Evolutionary conservation across 2,329 filamentous ascomycete species (phyloP), one percentile per base, ranked within the genome.

Genomic region (Hymenoscyphus fructigenus): DNA sequence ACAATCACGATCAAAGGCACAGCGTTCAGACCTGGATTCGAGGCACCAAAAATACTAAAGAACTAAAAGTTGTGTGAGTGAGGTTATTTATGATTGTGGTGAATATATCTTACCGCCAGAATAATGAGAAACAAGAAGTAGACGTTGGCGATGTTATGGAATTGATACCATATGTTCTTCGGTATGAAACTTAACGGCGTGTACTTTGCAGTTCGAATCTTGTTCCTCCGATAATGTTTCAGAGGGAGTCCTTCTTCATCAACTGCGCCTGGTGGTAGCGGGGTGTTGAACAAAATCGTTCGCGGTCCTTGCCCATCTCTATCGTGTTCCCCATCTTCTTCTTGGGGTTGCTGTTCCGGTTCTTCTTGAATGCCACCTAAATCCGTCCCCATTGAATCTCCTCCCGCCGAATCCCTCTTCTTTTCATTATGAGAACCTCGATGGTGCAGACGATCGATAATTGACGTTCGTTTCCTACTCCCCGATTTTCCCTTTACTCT

Each of bases 101-200:
- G 20, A 23, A 17, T 28, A 12, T 17, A 58, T 85, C 93, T 84
- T 89, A 98, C 95, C 74, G 90, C 89, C 66, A 99, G 85, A 75
- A 99, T 96, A 76, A 97, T 93, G 73, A 94, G 85, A 80, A 98
- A 97, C 72, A 98, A 83, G 84, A 99, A 99, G 80, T 98, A 99
- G 62, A 98, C 90, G 78, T 99, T 99, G 75, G 95, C 95, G 74
- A 99, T 90, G 75, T 98, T 98, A 79, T 99, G 94, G 76, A 99
- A 98, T 78, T 99, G 96, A 70, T 96, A 92, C 88, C 90, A 99
- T 75, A 99, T 76, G 79, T 99, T 98, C 81, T 98, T 98, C 15
- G 95, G 95, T 32, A 99, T 78, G 79, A 99, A 99, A 66, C 91
- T 96, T 68, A 99, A 79, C 9, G 96, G 90, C 7, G 95, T 99